phyloP scores from a whole-genome alignment of 2,329 filamentous ascomycete genomes.

The Chaetomiaceae sp. region DNA sequence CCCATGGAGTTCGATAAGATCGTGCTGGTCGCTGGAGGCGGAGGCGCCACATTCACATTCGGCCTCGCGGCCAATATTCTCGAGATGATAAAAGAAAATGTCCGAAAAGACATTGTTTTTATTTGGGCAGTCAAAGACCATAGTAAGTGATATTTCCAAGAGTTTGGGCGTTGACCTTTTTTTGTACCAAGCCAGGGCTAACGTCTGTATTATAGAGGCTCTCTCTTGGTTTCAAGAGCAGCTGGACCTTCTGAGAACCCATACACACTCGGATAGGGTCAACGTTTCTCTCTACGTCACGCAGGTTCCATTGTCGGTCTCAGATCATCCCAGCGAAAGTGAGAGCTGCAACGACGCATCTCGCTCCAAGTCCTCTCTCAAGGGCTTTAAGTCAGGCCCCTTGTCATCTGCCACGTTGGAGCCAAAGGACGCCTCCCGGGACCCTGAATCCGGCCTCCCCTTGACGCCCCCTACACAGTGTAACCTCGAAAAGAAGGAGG shows the following conservation, averaged over 20 bases:
- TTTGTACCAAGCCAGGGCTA: too few species aligned
- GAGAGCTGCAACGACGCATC: not conserved
- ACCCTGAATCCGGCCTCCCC: constrained; percentile 3
- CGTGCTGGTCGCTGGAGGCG: constrained; percentile 56
- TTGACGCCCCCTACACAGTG: constrained; percentile 2
- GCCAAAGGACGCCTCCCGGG: constrained; percentile 6
- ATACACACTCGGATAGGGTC: constrained; percentile 37
- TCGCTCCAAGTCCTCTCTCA: constrained; percentile 18
- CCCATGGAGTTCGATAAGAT: constrained; percentile 51
- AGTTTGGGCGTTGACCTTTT: not conserved
- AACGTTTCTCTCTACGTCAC: constrained; percentile 39
- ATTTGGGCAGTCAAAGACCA: constrained; percentile 47
- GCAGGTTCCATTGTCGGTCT: constrained; percentile 17
- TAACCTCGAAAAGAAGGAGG: constrained; percentile 25
- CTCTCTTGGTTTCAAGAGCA: constrained; percentile 33
- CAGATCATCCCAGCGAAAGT: not conserved
- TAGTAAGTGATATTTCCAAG: constrained; percentile 36
- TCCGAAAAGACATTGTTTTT: constrained; percentile 41
- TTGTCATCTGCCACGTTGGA: constrained; percentile 18
- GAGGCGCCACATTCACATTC: constrained; percentile 56
- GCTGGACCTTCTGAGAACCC: constrained; percentile 35
- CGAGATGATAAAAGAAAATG: constrained; percentile 37
- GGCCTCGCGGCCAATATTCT: constrained; percentile 45
- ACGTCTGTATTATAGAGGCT: constrained; percentile 25
- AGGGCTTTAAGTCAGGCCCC: constrained; percentile 16